These are phyloP conservation scores for Jacaranda copaia DNA, from an alignment of 257 asterid species.

Conservation along the genomic window DNA sequence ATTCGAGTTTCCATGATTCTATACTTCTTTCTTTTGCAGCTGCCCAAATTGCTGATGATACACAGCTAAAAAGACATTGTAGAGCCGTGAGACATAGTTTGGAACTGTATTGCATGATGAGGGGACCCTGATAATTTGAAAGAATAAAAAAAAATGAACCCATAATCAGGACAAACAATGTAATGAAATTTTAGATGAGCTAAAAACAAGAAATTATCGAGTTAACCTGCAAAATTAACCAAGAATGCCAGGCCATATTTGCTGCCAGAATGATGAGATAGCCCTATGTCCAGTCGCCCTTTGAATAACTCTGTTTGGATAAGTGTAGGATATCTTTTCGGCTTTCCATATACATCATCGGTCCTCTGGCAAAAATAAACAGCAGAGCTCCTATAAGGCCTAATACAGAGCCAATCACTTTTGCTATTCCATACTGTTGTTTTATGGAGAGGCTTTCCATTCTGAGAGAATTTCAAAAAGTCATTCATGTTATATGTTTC, in stretches of 20 bases:
- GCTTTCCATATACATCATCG: constrained; percentile 20
- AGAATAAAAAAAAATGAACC: too few relatives aligned
- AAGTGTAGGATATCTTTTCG: not conserved
- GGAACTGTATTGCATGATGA: constrained; percentile 33
- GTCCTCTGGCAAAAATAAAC: constrained; percentile 39
- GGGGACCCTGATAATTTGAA: not conserved
- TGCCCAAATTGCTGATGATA: constrained; percentile 29
- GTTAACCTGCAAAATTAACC: constrained; percentile 42
- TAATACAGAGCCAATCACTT: constrained; percentile 38
- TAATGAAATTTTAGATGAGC: too few relatives aligned
- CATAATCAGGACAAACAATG: too few relatives aligned
- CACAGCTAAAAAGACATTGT: constrained; percentile 29
- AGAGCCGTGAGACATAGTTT: constrained; percentile 32
- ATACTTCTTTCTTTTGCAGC: constrained; percentile 15
- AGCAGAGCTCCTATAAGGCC: constrained; percentile 41
- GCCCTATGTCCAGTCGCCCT: constrained; percentile 30
- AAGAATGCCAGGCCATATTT: constrained; percentile 29
- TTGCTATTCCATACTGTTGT: constrained; percentile 38
- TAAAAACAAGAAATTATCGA: not conserved
- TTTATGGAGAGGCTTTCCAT: constrained; percentile 39
- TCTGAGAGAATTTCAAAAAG: too few relatives aligned
- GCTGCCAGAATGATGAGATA: constrained; percentile 38
- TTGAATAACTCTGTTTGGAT: constrained; percentile 27
- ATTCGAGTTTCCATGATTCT: constrained; percentile 31
- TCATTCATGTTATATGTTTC: too few relatives aligned